phyloP scores from a whole-genome alignment of 2,329 filamentous ascomycete genomes.

The Lecanosticta acicola region DNA sequence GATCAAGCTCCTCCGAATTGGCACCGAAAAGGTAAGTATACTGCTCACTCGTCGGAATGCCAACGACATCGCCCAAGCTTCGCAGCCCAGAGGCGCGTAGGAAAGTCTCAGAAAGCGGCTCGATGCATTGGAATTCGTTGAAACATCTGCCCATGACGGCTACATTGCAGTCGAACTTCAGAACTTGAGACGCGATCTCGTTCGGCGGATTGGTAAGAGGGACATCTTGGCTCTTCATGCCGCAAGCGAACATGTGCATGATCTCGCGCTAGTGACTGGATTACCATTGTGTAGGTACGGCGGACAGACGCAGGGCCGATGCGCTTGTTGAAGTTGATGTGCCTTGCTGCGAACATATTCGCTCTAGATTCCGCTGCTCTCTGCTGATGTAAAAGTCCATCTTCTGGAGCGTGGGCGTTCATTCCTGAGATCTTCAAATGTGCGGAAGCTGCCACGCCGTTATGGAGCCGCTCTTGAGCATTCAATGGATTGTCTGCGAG shows the following conservation, averaged over 20 bases:
- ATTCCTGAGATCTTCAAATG: too few relatives aligned
- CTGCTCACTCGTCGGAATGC: constrained; percentile 51
- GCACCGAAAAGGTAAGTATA: constrained; percentile 68
- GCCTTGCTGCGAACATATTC: not conserved
- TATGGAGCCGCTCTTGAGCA: too few relatives aligned
- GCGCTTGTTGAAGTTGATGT: too few relatives aligned
- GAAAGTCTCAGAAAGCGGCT: constrained; percentile 52
- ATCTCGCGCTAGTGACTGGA: not conserved
- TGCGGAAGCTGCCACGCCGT: too few relatives aligned
- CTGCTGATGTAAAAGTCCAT: not conserved
- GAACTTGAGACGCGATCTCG: constrained; percentile 40
- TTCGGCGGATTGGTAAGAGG: too few relatives aligned
- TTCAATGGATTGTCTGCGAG: too few relatives aligned
- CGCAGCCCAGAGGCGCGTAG: constrained; percentile 48
- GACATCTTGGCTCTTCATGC: not conserved
- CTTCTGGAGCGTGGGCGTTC: too few relatives aligned
- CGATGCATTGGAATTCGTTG: constrained; percentile 64
- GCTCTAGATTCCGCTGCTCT: not conserved
- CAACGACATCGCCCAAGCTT: constrained; percentile 58
- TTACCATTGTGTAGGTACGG: not conserved
- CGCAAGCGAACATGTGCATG: not conserved
- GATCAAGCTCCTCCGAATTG: constrained; percentile 65
- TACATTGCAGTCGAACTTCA: constrained; percentile 52
- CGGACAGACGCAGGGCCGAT: not conserved
- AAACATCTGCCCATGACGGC: constrained; percentile 59